phyloP scores from a whole-genome alignment of 2,329 filamentous ascomycete genomes.

The Didymella pinodella region DNA sequence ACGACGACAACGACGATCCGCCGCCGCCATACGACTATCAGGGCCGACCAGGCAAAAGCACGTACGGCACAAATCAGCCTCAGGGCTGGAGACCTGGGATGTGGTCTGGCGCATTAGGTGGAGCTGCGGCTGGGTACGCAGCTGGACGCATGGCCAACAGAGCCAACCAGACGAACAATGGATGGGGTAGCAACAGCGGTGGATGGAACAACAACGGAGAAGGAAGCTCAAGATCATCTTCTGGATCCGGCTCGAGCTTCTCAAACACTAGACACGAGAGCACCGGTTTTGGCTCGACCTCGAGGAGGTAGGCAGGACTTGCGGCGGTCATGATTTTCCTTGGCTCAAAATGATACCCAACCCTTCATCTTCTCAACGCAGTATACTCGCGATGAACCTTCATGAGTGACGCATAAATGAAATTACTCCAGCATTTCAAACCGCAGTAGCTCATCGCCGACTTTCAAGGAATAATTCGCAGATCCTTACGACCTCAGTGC shows the following conservation, averaged over 20 bases:
- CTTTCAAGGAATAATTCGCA: background rate
- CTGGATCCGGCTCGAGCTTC: slow-evolving; percentile 44
- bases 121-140: slow-evolving; percentile 73
- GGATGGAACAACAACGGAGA: slow-evolving; percentile 50
- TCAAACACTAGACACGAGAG: slow-evolving; percentile 67
- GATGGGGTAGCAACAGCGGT: slow-evolving; percentile 42
- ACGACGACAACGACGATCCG: slow-evolving; percentile 55
- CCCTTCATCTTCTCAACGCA: background rate
- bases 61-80: slow-evolving; percentile 30
- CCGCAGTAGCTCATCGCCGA: background rate
- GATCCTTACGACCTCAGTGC: background rate
- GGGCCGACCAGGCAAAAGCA: slow-evolving; percentile 32
- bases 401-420: background rate
- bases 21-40: slow-evolving; percentile 59
- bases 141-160: slow-evolving; percentile 59
- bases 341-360: slow-evolving; percentile 46
- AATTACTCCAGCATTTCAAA: background rate
- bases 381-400: background rate
- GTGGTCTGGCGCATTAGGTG: slow-evolving; percentile 73
- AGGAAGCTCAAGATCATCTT: slow-evolving; percentile 47
- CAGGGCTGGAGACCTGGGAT: slow-evolving; percentile 75
- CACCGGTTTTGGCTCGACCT: slow-evolving; percentile 77
- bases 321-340: slow-evolving; percentile 13
- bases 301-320: slow-evolving; percentile 38
- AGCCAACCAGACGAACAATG: slow-evolving; percentile 51